Base-by-base conservation (phyloP, 306 rosid genomes). In the Acacia crassicarpa region DNA sequence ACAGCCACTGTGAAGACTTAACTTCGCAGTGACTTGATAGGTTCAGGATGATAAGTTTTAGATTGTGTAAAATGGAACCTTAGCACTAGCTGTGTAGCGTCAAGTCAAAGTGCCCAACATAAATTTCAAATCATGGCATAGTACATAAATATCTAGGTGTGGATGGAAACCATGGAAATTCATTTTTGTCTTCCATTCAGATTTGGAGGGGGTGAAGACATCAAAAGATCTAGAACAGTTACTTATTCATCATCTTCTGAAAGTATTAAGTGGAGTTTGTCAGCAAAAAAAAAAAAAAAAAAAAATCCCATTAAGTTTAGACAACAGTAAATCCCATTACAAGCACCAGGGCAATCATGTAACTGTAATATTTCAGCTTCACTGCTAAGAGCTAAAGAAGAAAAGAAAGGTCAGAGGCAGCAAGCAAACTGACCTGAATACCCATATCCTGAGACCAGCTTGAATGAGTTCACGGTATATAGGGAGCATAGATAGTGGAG, bases 401-500 rank as follows among this genome's bases (percentile, higher is more conserved):
- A 68, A 62, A 75, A 83, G 38, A 51, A 65, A 75, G 33, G 75
- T 41, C 30, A 17, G 65, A 59, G 66, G 81, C 54, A 19, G 73
- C 11, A 30, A 11, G 73, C 73, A 68, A 32, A 41, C 74, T 43
- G 19, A 92, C 99, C 98, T 95, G 97, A 41, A 95, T 58, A 92
- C 97, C 97, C 98, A 95, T 85, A 95, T 89, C 83, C 74, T 88
- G 80, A 93, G 78, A 62, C 92, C 85, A 53, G 97, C 97, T 75
- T 74, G 86, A 77, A 95, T 92, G 74, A 95, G 93, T 86, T 93
- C 98, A 40, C 23, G 86, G 79, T 95, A 95, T 79, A 92, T 93
- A 49, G 99, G 98, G 85, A 93, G 98, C 97, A 95, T 88, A 38
- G 99, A 89, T 80, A 81, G 89, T 22, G 98, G 94, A 78, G 99